Evolutionary conservation across 805 yeast genomes (phyloP).

Genomic region (Henningerozyma blattae): DNA sequence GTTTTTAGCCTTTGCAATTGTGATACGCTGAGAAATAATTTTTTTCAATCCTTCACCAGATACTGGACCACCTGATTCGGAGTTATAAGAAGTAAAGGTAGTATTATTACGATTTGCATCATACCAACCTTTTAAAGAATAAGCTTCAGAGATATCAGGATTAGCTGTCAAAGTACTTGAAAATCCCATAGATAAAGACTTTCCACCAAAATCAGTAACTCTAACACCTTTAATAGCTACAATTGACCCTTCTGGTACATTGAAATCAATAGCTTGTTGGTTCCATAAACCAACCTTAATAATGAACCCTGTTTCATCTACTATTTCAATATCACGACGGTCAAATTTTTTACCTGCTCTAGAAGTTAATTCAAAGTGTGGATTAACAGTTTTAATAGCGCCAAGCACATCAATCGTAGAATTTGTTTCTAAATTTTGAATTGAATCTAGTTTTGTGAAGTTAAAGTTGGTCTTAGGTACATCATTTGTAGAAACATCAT

Average conservation of each 20-base stretch:
- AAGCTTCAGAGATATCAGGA: conserved; percentile 87
- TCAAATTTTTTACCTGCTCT: conserved; percentile 87
- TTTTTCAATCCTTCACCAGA: conserved; percentile 26
- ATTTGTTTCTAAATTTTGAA: conserved; percentile 59
- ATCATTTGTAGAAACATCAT: conserved; percentile 33
- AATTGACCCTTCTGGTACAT: conserved; percentile 64
- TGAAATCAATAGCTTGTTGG: conserved; percentile 68
- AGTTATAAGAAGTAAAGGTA: conserved; percentile 48
- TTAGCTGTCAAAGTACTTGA: conserved; percentile 64
- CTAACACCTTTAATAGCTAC: conserved; percentile 86
- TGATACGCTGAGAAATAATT: conserved; percentile 44
- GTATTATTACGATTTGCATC: conserved; percentile 63
- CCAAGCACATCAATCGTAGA: conserved; percentile 80
- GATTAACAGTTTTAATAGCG: conserved; percentile 65
- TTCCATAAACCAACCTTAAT: conserved; percentile 86
- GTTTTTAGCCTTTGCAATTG: conserved; percentile 52
- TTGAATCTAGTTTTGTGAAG: conserved; percentile 55
- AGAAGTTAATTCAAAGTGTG: conserved; percentile 67
- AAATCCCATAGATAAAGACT: conserved; percentile 68
- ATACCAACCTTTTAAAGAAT: conserved; percentile 87
- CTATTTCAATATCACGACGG: conserved; percentile 79
- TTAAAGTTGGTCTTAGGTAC: conserved; percentile 75
- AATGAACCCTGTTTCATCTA: conserved; percentile 71
- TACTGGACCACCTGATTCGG: conserved; percentile 32
- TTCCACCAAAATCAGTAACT: conserved; percentile 80